A percentile compares a stretch with the other conserved stretches of the same genome.
These are phyloP conservation scores for Plasmodium vivax DNA, from an alignment of 169 alveolate genomes.

Conservation along the genomic window DNA sequence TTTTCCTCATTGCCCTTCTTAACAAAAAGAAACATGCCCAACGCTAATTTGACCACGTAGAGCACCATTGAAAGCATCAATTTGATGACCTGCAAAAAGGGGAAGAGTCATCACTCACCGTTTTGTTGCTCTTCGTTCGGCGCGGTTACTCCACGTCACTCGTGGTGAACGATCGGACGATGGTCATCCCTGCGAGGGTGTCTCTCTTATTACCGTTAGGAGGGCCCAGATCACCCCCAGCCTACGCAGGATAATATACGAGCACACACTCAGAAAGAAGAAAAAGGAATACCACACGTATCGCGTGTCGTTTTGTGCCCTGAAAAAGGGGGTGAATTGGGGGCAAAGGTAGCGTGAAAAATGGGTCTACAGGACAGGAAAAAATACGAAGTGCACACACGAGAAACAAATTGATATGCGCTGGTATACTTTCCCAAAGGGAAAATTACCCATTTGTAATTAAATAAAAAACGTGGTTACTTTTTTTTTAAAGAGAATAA, in stretches of 20 bases:
- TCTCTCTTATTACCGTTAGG: conserved; percentile 14
- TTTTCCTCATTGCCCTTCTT: neutral
- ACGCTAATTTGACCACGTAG: neutral
- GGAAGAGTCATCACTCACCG: neutral
- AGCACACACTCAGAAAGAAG: conserved; percentile 51
- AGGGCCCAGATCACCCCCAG: conserved; percentile 63
- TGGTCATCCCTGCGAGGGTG: neutral
- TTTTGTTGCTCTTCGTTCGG: neutral
- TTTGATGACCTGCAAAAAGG: conserved; percentile 18
- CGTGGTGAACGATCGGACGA: neutral
- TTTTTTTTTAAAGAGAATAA: conserved; percentile 58
- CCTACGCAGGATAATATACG: conserved; percentile 46
- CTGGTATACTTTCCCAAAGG: neutral
- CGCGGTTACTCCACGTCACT: neutral
- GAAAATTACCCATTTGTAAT: neutral
- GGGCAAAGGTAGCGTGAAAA: neutral
- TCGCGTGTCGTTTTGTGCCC: conserved; percentile 58
- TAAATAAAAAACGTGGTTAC: neutral
- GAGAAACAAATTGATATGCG: neutral
- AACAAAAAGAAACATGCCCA: conserved; percentile 1
- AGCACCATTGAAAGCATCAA: conserved; percentile 15
- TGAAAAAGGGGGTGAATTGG: neutral
- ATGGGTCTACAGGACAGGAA: neutral
- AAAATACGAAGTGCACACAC: neutral
- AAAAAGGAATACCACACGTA: conserved; percentile 73